phyloP scores from a whole-genome alignment of 2,329 filamentous ascomycete genomes.

The Cordyceps cateniannulata region DNA sequence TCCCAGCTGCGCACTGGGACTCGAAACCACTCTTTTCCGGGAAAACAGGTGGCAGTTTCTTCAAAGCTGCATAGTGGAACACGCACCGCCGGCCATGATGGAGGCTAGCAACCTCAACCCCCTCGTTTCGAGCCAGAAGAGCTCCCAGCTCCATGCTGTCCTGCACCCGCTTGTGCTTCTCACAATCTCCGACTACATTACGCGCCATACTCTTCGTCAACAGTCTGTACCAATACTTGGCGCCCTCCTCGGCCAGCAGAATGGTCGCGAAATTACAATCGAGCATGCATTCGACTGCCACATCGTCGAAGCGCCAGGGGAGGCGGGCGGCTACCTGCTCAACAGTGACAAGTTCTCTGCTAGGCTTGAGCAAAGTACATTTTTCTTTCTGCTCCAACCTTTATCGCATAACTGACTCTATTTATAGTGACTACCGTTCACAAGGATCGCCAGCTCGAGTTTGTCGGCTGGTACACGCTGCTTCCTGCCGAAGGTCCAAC shows the following conservation, averaged over 20 bases:
- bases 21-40: neutral
- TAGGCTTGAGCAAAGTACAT: constrained; percentile 74
- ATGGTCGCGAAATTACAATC: constrained; percentile 82
- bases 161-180: constrained; percentile 93
- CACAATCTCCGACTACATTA: constrained; percentile 95
- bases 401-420: neutral
- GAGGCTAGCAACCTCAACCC: constrained; percentile 42
- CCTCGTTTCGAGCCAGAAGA: constrained; percentile 59
- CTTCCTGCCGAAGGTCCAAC: constrained; percentile 67
- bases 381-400: constrained; percentile 12
- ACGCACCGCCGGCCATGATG: constrained; percentile 33
- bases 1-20: neutral
- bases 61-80: neutral
- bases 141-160: constrained; percentile 70
- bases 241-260: constrained; percentile 84
- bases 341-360: constrained; percentile 67
- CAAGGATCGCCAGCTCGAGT: constrained; percentile 71
- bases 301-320: constrained; percentile 34
- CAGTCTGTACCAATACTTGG: constrained; percentile 74
- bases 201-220: constrained; percentile 74
- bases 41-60: neutral
- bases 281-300: constrained; percentile 90
- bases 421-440: constrained; percentile 76
- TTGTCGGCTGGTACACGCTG: constrained; percentile 90
- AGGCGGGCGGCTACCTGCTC: constrained; percentile 54